A percentile compares a stretch with the other conserved stretches of the same genome.
phyloP scores from a whole-genome alignment of 1,139 yeast genomes.

The Debaryomyces psychrophilus region DNA sequence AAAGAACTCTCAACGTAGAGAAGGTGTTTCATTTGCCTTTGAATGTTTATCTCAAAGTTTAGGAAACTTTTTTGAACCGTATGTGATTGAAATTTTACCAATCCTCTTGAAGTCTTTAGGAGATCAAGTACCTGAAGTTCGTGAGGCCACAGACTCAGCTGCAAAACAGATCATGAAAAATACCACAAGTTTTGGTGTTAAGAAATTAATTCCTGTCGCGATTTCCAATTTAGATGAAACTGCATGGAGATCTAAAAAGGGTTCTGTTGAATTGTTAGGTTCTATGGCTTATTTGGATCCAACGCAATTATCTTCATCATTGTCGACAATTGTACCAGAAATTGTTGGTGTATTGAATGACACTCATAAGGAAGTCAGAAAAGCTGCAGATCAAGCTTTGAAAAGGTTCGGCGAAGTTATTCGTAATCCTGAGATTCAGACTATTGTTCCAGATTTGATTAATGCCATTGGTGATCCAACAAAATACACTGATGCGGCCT shows the following conservation, averaged over 20 bases:
- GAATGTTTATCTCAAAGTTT: conserved; percentile 80
- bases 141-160: conserved; percentile 86
- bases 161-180: conserved; percentile 87
- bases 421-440: conserved; percentile 94
- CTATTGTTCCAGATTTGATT: conserved; percentile 82
- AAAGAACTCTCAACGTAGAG: conserved; percentile 72
- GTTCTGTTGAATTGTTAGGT: conserved; percentile 93
- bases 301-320: conserved; percentile 83
- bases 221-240: conserved; percentile 83
- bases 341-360: conserved; percentile 94
- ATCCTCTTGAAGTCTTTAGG: conserved; percentile 80
- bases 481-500: conserved; percentile 80
- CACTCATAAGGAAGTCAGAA: conserved; percentile 94
- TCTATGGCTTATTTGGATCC: conserved; percentile 98
- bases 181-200: conserved; percentile 91
- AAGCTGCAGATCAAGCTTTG: conserved; percentile 88
- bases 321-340: conserved; percentile 91
- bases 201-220: conserved; percentile 88
- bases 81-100: conserved; percentile 86
- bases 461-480: conserved; percentile 97
- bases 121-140: conserved; percentile 80
- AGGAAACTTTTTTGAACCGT: conserved; percentile 86
- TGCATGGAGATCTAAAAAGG: conserved; percentile 96
- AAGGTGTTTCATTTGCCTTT: conserved; percentile 86
- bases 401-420: conserved; percentile 96